Evolutionary conservation across 2,329 filamentous ascomycete species (phyloP).

Genomic region (Fusarium cyanostomum): DNA sequence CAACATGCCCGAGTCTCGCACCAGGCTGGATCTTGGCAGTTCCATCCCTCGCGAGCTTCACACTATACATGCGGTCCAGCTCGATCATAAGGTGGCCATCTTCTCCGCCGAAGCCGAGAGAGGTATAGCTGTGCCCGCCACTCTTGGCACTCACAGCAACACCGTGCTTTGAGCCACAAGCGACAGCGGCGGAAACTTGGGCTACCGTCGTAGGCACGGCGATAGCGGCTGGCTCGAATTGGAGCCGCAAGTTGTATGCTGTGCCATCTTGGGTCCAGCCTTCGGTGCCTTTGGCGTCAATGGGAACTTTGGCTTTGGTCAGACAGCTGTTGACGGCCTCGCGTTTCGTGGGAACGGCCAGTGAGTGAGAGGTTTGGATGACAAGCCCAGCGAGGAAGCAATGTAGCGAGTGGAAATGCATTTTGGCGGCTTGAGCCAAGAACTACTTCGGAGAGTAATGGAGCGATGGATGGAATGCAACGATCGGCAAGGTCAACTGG

Average conservation of each 20-base stretch:
- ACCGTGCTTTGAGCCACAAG: slow-evolving; percentile 54
- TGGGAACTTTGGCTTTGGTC: slow-evolving; percentile 38
- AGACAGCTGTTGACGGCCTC: slow-evolving; percentile 44
- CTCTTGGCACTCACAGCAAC: slow-evolving; percentile 61
- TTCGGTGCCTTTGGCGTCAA: slow-evolving; percentile 28
- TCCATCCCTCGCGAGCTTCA: slow-evolving; percentile 41
- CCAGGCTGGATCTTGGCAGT: slow-evolving; percentile 52
- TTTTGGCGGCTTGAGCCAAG: not conserved
- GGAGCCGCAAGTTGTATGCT: slow-evolving; percentile 48
- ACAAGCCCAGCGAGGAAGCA: slow-evolving; percentile 8
- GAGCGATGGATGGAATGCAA: not conserved
- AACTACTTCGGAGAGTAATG: too few relatives aligned
- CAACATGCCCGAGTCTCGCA: slow-evolving; percentile 60
- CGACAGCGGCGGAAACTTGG: slow-evolving; percentile 57
- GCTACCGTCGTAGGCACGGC: slow-evolving; percentile 46
- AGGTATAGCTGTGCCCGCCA: slow-evolving; percentile 65
- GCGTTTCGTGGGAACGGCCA: slow-evolving; percentile 34
- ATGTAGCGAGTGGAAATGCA: slow-evolving; percentile 7
- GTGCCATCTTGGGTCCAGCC: slow-evolving; percentile 48
- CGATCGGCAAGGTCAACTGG: not conserved
- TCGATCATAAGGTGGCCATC: slow-evolving; percentile 54
- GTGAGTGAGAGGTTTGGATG: not conserved
- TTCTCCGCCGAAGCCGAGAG: slow-evolving; percentile 56
- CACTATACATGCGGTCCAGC: slow-evolving; percentile 51
- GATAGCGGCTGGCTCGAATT: slow-evolving; percentile 46